Base-by-base conservation (phyloP, 345 rosid species). In the Draba incana region DNA sequence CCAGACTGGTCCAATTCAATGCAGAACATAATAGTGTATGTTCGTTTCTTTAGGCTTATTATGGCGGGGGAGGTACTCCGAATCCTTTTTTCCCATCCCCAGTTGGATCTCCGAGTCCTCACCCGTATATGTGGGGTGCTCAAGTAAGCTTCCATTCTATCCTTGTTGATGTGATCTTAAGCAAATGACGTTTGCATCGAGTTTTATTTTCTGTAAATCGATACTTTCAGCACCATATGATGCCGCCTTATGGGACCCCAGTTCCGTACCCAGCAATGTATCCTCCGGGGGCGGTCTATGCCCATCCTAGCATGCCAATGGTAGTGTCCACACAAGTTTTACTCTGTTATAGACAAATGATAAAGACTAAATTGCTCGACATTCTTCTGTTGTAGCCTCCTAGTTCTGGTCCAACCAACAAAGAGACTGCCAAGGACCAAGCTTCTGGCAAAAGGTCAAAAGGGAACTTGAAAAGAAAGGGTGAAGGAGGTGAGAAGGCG, bases 191-290 rank as follows among this genome's bases (percentile, higher is more conserved):
- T 23, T 25, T 66, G 27, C 30, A 30, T 58, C 35, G 51, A 64
- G 49, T 33, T 46, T 67, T 4, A 11, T 16, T 53, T 9, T 75
- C 60, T 42, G 6, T 69, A 64, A 45, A 38, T 53, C 15, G 44
- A 71, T 52, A 14, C 48, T 69, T 72, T 75, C 85, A 95, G 99
- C 98, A 88, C 81, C 90, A 89, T 62, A 69, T 95, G 77, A 88
- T 92, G 63, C 84, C 96, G 38, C 96, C 96, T 23, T 92, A 89
- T 51, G 99, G 97, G 44, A 87, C 97, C 8, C 95, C 92, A 15
- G 93, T 94, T 69, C 98, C 99, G 27, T 95, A 95, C 51, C 89
- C 93, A 28, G 85, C 94, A 53, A 82, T 95, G 53, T 95, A 91
- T 81, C 96, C 99, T 63, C 86, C 92, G 0, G 98, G 93, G 8